Evolutionary conservation across 1,139 yeast genomes (phyloP).

Genomic region (Lodderomyces orthopsilosis): DNA sequence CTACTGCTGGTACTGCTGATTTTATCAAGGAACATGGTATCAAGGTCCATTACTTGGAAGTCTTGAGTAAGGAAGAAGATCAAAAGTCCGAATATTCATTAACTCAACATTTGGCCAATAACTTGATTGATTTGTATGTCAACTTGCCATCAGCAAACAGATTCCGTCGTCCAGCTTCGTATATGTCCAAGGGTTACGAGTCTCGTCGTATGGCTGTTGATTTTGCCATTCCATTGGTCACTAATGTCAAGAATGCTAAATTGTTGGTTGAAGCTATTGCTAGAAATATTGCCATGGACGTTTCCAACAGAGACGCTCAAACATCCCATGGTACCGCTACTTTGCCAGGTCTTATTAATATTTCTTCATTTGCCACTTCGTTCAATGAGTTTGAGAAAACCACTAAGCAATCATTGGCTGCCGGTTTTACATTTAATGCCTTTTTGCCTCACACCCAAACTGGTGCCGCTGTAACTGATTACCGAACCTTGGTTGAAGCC

Average conservation of each 20-base stretch:
- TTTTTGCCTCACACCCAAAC: conserved; percentile 66
- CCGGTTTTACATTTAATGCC: conserved; percentile 89
- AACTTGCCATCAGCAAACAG: conserved; percentile 96
- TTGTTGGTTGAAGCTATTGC: conserved; percentile 90
- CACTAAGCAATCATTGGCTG: conserved; percentile 68
- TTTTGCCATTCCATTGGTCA: conserved; percentile 94
- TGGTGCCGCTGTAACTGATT: conserved; percentile 61
- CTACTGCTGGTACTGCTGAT: conserved; percentile 99
- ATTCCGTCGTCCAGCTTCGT: conserved; percentile 98
- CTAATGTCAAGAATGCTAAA: conserved; percentile 97
- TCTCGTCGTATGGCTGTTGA: conserved; percentile 99
- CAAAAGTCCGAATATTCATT: conserved; percentile 93
- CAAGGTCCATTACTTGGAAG: conserved; percentile 94
- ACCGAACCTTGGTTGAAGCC: conserved; percentile 62
- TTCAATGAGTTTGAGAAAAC: conserved; percentile 62
- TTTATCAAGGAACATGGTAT: conserved; percentile 92
- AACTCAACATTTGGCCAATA: conserved; percentile 94
- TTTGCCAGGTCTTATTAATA: conserved; percentile 84
- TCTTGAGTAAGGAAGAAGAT: conserved; percentile 67
- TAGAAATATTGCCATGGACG: conserved; percentile 65
- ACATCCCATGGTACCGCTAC: conserved; percentile 81
- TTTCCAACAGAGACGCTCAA: conserved; percentile 81
- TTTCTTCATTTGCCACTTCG: conserved; percentile 76
- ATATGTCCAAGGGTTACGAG: conserved; percentile 95
- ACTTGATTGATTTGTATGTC: conserved; percentile 92